Conservation (phyloP, 441 rosid species). For the Biscutella laevigata region DNA sequence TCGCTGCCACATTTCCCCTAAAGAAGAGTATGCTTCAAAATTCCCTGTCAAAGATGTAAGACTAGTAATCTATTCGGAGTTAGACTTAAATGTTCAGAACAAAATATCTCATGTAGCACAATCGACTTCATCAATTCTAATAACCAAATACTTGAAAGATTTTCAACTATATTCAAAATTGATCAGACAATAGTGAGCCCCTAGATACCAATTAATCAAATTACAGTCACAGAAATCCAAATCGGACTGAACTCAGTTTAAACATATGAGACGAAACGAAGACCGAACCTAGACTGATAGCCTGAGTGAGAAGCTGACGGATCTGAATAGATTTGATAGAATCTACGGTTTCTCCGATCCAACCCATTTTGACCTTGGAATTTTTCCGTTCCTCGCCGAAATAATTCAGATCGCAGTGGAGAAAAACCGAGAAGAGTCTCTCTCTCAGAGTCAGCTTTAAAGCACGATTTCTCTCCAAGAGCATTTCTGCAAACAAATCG, state of each 20-base stretch:
- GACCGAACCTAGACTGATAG: conserved; percentile 62
- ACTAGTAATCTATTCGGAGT: not conserved
- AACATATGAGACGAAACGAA: conserved; percentile 12
- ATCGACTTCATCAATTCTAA: conserved; percentile 9
- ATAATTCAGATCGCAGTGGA: conserved; percentile 15
- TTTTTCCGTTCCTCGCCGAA: not conserved
- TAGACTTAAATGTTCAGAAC: not conserved
- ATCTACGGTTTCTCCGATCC: conserved; percentile 56
- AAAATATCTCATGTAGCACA: not conserved
- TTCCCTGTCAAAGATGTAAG: not conserved
- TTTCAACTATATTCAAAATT: not conserved
- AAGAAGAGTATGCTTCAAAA: not conserved
- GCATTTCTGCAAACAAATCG: conserved; percentile 2
- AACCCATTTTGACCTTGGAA: conserved; percentile 41
- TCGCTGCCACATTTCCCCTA: not conserved
- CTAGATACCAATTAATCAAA: not conserved
- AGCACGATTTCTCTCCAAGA: conserved; percentile 1
- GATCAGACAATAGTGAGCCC: not conserved
- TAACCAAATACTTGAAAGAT: not conserved
- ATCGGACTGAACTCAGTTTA: not conserved
- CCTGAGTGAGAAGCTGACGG: conserved; percentile 68
- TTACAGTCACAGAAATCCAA: not conserved
- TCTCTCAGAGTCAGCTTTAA: conserved; percentile 3
- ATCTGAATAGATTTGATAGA: conserved; percentile 66
- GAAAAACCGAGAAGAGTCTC: not conserved